These are phyloP conservation scores for Epichloe uncinata DNA, from an alignment of 2,329 filamentous ascomycete species.

Conservation along the genomic window DNA sequence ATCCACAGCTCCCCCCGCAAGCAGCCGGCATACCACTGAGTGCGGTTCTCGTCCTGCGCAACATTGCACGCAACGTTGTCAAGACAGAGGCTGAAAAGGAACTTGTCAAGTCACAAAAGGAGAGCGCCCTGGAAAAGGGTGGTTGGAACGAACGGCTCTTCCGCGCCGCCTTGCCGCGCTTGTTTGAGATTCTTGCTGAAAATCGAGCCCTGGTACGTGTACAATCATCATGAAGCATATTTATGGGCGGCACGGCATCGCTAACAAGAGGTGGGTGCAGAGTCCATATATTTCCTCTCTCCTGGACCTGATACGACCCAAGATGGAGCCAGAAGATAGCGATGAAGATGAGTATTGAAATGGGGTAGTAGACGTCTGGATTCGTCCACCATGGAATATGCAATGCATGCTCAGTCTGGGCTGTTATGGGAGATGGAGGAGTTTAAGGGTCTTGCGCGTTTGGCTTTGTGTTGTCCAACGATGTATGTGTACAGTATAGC, in stretches of 20 bases:
- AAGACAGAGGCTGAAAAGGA: slow-evolving; percentile 47
- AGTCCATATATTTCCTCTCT: slow-evolving; percentile 28
- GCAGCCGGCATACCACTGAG: slow-evolving; percentile 69
- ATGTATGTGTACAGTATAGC: background rate
- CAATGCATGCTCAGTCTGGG: background rate
- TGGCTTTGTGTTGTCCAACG: background rate
- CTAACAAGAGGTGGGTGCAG: slow-evolving; percentile 14
- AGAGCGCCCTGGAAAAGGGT: slow-evolving; percentile 29
- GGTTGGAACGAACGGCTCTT: slow-evolving; percentile 59
- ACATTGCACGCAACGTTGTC: slow-evolving; percentile 55
- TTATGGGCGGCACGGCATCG: background rate
- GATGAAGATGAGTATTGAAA: slow-evolving; percentile 9
- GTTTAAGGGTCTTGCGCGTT: background rate
- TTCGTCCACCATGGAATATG: background rate
- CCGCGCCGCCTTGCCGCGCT: slow-evolving; percentile 46
- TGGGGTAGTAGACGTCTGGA: background rate
- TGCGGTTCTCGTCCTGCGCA: slow-evolving; percentile 63
- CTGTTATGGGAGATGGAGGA: background rate
- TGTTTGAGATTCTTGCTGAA: slow-evolving; percentile 58
- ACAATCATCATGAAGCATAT: background rate
- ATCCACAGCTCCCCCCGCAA: slow-evolving; percentile 45
- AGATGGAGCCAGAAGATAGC: slow-evolving; percentile 14
- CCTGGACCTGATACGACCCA: slow-evolving; percentile 23
- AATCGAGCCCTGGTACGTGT: slow-evolving; percentile 46
- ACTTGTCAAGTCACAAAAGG: slow-evolving; percentile 33